Conservation (phyloP, 148 eudicot genomes). For the Camellia lanceoleosa region DNA sequence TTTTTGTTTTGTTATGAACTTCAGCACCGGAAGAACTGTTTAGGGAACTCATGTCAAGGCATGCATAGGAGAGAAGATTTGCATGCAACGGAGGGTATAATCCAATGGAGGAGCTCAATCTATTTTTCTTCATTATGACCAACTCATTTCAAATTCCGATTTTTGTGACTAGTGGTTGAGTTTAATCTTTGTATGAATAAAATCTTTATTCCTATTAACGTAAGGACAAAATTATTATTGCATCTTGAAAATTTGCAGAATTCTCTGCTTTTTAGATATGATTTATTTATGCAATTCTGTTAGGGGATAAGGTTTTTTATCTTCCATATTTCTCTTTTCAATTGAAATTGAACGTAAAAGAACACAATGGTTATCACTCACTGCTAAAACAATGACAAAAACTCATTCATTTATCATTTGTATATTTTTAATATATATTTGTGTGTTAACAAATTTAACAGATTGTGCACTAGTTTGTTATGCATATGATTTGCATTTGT, state of each 20-base stretch:
- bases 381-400: too few species aligned
- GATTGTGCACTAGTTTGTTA: too few species aligned
- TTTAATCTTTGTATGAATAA: not conserved
- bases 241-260: not conserved
- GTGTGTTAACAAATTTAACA: too few species aligned
- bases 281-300: too few species aligned
- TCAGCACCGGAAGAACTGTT: slow-evolving; percentile 69
- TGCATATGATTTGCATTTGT: too few species aligned
- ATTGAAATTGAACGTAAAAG: too few species aligned
- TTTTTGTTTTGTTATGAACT: slow-evolving; percentile 12
- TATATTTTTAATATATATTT: too few species aligned
- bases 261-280: not conserved
- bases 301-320: too few species aligned
- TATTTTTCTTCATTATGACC: not conserved
- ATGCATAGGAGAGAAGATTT: slow-evolving; percentile 1
- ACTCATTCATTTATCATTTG: too few species aligned
- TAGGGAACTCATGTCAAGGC: slow-evolving; percentile 36
- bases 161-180: not conserved
- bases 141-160: not conserved
- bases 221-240: not conserved
- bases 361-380: too few species aligned
- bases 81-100: not conserved
- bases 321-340: too few species aligned
- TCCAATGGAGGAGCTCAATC: not conserved
- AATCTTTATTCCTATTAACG: not conserved